A percentile compares a stretch with the other conserved stretches of the same genome.
Conservation (phyloP, 495 filamentous ascomycete species). For the Lentithecium fluviatile region DNA sequence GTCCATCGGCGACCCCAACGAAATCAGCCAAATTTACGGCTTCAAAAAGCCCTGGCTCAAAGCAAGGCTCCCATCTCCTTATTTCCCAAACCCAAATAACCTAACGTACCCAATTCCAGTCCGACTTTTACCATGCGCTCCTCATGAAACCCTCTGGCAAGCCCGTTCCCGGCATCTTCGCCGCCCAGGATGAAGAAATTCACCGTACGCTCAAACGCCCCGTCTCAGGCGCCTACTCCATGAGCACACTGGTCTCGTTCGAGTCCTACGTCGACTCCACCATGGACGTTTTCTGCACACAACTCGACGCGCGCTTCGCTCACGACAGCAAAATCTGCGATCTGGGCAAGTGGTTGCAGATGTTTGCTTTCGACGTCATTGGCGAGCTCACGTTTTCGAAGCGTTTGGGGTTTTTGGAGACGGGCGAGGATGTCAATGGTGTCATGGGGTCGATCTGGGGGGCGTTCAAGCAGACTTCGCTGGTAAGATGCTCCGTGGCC, state of each 20-base stretch:
- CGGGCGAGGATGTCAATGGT: conserved; percentile 45
- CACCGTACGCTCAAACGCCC: neutral
- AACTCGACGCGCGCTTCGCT: conserved; percentile 39
- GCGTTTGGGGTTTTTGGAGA: conserved; percentile 46
- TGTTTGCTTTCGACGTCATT: conserved; percentile 43
- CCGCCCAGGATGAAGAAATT: conserved; percentile 36
- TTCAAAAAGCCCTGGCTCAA: neutral
- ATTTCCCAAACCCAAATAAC: too few relatives aligned
- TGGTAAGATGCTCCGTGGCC: too few relatives aligned
- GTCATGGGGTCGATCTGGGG: neutral
- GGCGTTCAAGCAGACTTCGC: neutral
- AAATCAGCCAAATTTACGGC: neutral
- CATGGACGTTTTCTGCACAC: conserved; percentile 38
- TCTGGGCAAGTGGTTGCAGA: conserved; percentile 44
- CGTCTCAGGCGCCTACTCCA: conserved; percentile 43
- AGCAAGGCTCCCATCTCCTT: neutral
- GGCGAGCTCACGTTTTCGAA: conserved; percentile 40
- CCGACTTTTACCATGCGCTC: too few relatives aligned
- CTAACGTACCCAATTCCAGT: too few relatives aligned
- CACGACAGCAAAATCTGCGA: conserved; percentile 24
- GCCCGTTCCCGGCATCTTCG: conserved; percentile 36
- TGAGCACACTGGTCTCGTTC: conserved; percentile 45
- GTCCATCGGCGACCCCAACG: neutral
- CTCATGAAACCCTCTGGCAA: too few relatives aligned
- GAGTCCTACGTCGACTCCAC: conserved; percentile 46